Evolutionary conservation across 495 filamentous ascomycete genomes (phyloP), one percentile per base, ranked within the genome.

Genomic region (Neurospora sp.): DNA sequence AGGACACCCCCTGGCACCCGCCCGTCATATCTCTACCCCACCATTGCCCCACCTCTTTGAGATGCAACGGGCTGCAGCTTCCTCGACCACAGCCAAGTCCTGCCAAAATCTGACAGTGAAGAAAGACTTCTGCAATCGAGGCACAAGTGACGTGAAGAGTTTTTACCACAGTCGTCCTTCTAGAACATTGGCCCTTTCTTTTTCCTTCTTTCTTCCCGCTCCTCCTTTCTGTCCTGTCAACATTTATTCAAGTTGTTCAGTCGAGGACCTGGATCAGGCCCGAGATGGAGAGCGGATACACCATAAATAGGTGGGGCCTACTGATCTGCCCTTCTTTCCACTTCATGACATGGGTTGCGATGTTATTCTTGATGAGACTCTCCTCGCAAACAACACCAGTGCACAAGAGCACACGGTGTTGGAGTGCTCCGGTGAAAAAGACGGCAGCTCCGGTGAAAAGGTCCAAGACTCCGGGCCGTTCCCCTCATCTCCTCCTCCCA

Each of bases 101-200:
- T 48, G 37, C 39, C 22, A 59, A 71, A 39, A 42, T 2, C 44
- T 39, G 48, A n/a, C 46, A 20, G 3, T 20, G 8, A 20, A 46
- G 70, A 44, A 20, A 46, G 70, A 44, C 16, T 42, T 42, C 41
- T 59, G 48, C 48, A 59, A 59, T 59, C 11, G 48, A 14, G 48
- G 48, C 20, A 20, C 20, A 59, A 69, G 71, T 72, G 71, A 72
- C 71, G 31, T 44, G 71, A 69, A 69, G 39, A 72, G 38, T 69
- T 72, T 72, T 68, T 18, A 44, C 71, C 20, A 68, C 4, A 22
- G 14, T 69, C 8, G 10, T 18, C 27, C 16, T 16, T 37, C 39
- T 11, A 27, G 22, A 44, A 65, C 27, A 71, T 71, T 35, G 44
- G n/a, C 53, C 53, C 31, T 65, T 65, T 35, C 53, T 35, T 65